Conservation (phyloP, 2,329 filamentous ascomycete species). For the Pseudogymnoascus sp. region DNA sequence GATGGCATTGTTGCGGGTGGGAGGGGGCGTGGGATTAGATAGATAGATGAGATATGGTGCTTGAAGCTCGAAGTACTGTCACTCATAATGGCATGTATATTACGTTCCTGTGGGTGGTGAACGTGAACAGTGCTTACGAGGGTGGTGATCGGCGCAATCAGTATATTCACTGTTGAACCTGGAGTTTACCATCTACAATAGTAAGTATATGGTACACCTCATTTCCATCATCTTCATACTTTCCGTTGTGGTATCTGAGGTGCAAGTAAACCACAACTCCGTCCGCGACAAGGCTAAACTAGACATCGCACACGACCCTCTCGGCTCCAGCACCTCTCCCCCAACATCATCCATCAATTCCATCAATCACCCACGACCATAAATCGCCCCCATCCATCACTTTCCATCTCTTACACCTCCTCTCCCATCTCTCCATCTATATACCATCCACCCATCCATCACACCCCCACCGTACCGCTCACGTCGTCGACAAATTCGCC, state of each 20-base stretch:
- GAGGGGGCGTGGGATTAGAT: not conserved
- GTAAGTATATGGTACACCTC: not conserved
- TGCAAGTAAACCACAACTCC: not conserved
- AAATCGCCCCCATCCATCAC: not conserved
- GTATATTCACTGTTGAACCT: not conserved
- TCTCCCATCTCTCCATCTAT: not conserved
- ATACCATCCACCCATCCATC: not conserved
- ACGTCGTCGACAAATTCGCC: not conserved
- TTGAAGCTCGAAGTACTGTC: not conserved
- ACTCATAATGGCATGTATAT: conserved; percentile 2
- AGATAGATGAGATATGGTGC: not conserved
- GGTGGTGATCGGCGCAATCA: not conserved
- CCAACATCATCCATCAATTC: not conserved
- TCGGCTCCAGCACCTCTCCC: not conserved
- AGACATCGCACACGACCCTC: not conserved
- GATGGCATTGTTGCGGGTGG: not conserved
- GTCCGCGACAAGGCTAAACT: not conserved
- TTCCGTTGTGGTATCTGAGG: not conserved
- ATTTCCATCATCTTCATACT: not conserved
- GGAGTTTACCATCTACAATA: not conserved
- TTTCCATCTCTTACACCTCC: not conserved
- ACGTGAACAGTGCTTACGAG: not conserved
- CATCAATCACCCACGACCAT: not conserved
- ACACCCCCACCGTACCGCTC: not conserved
- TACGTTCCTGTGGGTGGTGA: not conserved